Evolutionary conservation across 2,329 filamentous ascomycete genomes (phyloP).

Genomic region (Aspergillus sp.): DNA sequence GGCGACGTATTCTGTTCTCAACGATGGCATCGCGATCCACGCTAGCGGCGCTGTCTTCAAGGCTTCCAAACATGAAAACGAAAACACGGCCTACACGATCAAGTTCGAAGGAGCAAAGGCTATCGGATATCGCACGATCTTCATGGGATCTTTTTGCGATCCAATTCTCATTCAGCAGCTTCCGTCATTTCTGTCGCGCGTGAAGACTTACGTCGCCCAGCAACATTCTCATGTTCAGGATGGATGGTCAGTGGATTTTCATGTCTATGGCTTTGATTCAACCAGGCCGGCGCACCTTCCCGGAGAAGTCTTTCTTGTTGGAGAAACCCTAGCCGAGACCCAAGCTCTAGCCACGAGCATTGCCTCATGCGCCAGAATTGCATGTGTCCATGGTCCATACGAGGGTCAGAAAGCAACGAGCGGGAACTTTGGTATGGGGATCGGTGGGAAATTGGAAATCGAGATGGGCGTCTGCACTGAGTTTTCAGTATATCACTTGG

Average conservation of each 20-base stretch:
- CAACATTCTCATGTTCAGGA: background rate
- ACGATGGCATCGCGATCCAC: background rate
- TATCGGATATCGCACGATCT: background rate
- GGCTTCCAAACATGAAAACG: background rate
- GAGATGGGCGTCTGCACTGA: background rate
- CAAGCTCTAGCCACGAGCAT: background rate
- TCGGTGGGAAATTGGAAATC: background rate
- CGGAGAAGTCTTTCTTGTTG: background rate
- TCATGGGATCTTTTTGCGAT: background rate
- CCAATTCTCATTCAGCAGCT: background rate
- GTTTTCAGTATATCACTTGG: background rate
- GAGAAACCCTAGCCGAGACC: background rate
- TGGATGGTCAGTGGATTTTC: too few relatives aligned
- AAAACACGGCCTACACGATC: background rate
- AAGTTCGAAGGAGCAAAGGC: background rate
- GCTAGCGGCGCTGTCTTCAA: background rate
- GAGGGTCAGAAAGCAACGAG: background rate
- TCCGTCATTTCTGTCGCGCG: background rate
- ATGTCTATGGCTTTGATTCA: too few relatives aligned
- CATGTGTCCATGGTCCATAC: background rate
- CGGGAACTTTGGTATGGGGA: background rate
- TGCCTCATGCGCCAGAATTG: background rate
- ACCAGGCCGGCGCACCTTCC: too few relatives aligned
- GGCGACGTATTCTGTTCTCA: background rate
- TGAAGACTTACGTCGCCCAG: background rate